Evolutionary conservation across 2,329 filamentous ascomycete species (phyloP).

Genomic region (Plenodomus tracheiphilus): DNA sequence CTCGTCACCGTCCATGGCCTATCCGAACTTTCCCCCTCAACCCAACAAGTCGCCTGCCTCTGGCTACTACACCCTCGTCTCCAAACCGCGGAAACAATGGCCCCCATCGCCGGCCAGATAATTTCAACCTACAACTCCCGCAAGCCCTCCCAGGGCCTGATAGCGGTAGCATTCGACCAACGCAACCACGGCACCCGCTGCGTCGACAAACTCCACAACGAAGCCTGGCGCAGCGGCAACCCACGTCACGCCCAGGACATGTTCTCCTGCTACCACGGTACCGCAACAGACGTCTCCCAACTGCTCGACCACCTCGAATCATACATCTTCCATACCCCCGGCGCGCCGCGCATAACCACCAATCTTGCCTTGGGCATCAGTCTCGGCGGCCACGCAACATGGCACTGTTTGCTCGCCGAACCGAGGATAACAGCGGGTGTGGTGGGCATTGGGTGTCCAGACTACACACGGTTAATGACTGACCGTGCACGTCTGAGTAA

Average conservation of each 20-base stretch:
- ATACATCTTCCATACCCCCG: constrained; percentile 65
- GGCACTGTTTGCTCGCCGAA: constrained; percentile 81
- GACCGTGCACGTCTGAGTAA: constrained; percentile 76
- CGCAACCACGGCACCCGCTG: constrained; percentile 83
- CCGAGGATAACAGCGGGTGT: constrained; percentile 77
- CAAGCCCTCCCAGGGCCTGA: constrained; percentile 60
- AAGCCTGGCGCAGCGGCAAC: constrained; percentile 80
- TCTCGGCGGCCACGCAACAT: constrained; percentile 83
- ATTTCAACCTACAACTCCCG: constrained; percentile 69
- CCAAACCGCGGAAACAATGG: constrained; percentile 73
- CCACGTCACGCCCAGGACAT: constrained; percentile 85
- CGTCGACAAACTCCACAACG: constrained; percentile 70
- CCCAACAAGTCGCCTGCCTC: constrained; percentile 69
- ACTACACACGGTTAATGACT: constrained; percentile 79
- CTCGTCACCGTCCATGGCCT: constrained; percentile 81
- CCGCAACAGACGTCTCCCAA: constrained; percentile 72
- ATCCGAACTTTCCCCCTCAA: constrained; percentile 65
- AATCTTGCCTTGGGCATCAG: constrained; percentile 82
- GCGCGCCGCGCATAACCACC: constrained; percentile 53
- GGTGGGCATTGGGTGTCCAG: constrained; percentile 84
- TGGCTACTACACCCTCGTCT: constrained; percentile 88
- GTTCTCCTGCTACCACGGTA: constrained; percentile 76
- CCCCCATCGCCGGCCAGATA: constrained; percentile 68
- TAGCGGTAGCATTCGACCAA: constrained; percentile 88
- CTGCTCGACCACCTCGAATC: constrained; percentile 78